phyloP scores from a whole-genome alignment of 192 early-diverging fungal species.

The Lobosporangium transversale region DNA sequence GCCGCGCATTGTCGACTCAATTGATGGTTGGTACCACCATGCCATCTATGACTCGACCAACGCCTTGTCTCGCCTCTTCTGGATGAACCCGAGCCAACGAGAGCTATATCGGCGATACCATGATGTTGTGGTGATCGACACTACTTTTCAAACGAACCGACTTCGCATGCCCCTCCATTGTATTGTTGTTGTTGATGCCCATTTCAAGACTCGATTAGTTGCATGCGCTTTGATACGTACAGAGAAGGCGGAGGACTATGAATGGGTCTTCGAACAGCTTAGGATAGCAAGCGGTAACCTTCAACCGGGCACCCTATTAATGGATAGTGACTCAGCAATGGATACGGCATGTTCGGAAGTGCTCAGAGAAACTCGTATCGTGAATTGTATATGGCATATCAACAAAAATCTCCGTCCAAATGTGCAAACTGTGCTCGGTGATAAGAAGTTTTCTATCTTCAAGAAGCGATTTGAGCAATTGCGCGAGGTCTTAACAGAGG shows the following conservation, averaged over 20 bases:
- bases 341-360: not conserved
- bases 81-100: conserved; percentile 5
- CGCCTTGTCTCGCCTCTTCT: not conserved
- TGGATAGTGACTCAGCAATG: not conserved
- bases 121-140: conserved; percentile 11
- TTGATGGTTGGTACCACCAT: not conserved
- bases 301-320: not conserved
- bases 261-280: not conserved
- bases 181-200: conserved; percentile 5
- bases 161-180: conserved; percentile 5
- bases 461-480: no score
- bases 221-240: not conserved
- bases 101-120: conserved; percentile 9
- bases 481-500: no score
- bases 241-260: not conserved
- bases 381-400: not conserved
- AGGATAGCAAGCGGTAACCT: not conserved
- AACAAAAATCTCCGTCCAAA: no score
- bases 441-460: no score
- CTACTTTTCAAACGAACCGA: not conserved
- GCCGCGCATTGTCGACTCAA: not conserved
- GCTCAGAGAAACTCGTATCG: not conserved
- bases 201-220: not conserved
- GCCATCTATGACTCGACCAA: not conserved
- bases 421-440: no score